These are phyloP conservation scores for Sparassis latifolia DNA, from an alignment of 1,284 basidiomycete genomes.

Conservation along the genomic window DNA sequence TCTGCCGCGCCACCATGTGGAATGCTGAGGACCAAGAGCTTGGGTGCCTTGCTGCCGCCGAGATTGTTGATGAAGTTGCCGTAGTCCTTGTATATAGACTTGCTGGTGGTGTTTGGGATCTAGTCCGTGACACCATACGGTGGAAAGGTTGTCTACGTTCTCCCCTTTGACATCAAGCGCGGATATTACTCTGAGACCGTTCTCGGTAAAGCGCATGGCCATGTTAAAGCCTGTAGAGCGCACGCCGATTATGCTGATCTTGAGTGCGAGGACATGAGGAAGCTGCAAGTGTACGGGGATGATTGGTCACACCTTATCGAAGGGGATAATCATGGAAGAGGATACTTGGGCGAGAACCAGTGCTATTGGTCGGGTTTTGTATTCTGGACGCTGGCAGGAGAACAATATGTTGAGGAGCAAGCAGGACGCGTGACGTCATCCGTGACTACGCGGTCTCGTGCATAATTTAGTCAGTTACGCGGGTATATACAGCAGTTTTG, in stretches of 20 bases:
- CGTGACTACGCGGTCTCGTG: too few species aligned
- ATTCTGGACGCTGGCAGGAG: too few species aligned
- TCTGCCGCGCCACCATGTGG: constrained; percentile 17
- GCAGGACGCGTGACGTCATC: too few species aligned
- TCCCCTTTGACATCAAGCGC: constrained; percentile 13
- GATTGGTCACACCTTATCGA: not conserved
- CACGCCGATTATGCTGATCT: constrained; percentile 20
- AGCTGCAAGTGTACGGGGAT: too few species aligned
- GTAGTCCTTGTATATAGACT: constrained; percentile 18
- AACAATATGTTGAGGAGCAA: too few species aligned
- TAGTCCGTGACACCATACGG: constrained; percentile 7
- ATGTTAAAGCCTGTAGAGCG: constrained; percentile 21
- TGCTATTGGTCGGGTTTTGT: too few species aligned
- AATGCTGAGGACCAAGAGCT: constrained; percentile 20
- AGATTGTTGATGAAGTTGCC: constrained; percentile 12
- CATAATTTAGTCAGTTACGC: too few species aligned
- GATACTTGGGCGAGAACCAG: too few species aligned
- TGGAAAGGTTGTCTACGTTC: constrained; percentile 13
- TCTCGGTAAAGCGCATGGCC: constrained; percentile 21
- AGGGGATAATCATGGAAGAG: not conserved
- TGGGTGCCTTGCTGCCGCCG: constrained; percentile 12
- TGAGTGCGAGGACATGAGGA: too few species aligned
- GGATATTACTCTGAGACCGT: constrained; percentile 14
- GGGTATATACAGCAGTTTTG: too few species aligned
- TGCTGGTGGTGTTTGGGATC: constrained; percentile 7